phyloP scores from a whole-genome alignment of 1,284 basidiomycete genomes.

The Malassezia arunalokei region DNA sequence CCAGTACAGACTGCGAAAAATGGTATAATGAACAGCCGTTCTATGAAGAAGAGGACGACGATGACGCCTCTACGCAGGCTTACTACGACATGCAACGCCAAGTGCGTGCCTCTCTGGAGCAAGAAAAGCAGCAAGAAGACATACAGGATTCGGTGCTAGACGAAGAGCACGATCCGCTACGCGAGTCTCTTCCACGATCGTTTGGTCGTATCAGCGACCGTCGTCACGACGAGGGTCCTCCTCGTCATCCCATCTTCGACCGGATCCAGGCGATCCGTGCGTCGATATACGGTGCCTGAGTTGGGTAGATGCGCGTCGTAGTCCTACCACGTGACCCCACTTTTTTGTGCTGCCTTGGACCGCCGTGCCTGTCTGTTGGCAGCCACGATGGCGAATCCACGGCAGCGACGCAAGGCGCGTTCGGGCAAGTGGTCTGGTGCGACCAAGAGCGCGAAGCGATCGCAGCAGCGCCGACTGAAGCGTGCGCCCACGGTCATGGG shows the following conservation, averaged over 20 bases:
- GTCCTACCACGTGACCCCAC: background rate
- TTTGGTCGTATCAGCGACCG: background rate
- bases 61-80: slow-evolving; percentile 1
- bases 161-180: background rate
- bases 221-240: too few species aligned
- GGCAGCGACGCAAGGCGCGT: slow-evolving; percentile 68
- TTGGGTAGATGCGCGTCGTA: background rate
- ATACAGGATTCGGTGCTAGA: background rate
- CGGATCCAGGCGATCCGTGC: background rate
- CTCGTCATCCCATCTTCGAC: too few species aligned
- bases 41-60: background rate
- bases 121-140: slow-evolving; percentile 7
- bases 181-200: slow-evolving; percentile 5
- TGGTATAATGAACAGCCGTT: slow-evolving; percentile 13
- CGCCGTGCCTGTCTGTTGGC: background rate
- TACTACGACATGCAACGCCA: slow-evolving; percentile 12
- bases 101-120: slow-evolving; percentile 1
- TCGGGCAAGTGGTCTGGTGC: slow-evolving; percentile 52
- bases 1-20: slow-evolving; percentile 11
- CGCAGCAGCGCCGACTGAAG: slow-evolving; percentile 56
- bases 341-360: background rate
- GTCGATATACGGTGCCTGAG: slow-evolving; percentile 1
- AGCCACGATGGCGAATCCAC: slow-evolving; percentile 70
- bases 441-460: slow-evolving; percentile 59
- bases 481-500: slow-evolving; percentile 58